These are phyloP conservation scores for Puccinia brachypodii DNA, from an alignment of 1,284 basidiomycete species.

Conservation along the genomic window DNA sequence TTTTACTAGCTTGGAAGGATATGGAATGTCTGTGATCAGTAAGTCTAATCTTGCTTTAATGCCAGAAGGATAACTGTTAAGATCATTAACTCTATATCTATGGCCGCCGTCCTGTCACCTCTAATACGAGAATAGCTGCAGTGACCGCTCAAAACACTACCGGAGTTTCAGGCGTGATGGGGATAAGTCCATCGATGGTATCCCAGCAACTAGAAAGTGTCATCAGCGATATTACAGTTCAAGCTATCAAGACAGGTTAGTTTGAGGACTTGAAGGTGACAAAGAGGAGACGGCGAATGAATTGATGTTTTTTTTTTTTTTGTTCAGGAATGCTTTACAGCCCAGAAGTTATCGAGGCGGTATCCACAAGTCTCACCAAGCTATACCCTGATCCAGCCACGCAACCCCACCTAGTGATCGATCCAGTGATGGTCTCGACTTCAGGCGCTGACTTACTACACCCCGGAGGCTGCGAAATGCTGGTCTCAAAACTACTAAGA, in stretches of 20 bases:
- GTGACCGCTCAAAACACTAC: conserved; percentile 87
- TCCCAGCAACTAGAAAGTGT: conserved; percentile 68
- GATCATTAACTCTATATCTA: no score
- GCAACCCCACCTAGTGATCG: conserved; percentile 68
- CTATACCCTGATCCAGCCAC: not conserved
- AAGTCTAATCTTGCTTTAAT: no score
- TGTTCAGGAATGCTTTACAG: conserved; percentile 33
- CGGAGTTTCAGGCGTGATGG: conserved; percentile 70
- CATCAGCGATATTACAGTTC: conserved; percentile 71
- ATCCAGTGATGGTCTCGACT: conserved; percentile 91
- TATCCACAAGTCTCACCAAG: not conserved
- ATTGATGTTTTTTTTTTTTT: not conserved
- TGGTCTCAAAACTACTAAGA: conserved; percentile 70
- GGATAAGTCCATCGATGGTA: conserved; percentile 55
- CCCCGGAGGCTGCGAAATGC: conserved; percentile 65
- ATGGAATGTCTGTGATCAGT: conserved; percentile 78
- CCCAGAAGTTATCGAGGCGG: conserved; percentile 21
- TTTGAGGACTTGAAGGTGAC: conserved; percentile 60
- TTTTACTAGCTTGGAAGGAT: conserved; percentile 70
- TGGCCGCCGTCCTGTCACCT: not conserved
- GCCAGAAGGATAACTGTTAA: no score
- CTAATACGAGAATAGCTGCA: conserved; percentile 61
- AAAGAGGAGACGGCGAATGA: conserved; percentile 59
- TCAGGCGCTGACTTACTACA: conserved; percentile 80
- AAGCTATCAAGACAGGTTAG: conserved; percentile 78